Evolutionary conservation across 345 rosid species (phyloP).

Genomic region (Hypericum perforatum): DNA sequence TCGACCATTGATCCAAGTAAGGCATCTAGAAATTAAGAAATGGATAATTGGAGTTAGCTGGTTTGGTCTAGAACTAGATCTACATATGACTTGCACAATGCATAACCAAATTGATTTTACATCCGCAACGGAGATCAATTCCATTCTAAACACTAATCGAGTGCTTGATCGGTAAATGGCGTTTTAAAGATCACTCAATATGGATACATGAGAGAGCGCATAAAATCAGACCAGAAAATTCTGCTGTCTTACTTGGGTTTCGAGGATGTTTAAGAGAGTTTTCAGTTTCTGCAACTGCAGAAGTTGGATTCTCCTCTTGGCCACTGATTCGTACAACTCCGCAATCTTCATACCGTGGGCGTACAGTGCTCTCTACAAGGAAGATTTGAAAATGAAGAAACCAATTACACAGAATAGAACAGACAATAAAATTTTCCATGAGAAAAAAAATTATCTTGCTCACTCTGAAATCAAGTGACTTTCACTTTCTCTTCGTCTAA

Average conservation of each 20-base stretch:
- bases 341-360: constrained; percentile 48
- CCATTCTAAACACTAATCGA: no score
- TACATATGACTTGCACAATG: neutral
- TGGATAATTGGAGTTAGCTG: neutral
- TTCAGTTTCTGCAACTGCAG: constrained; percentile 30
- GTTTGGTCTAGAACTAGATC: neutral
- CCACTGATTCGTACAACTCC: constrained; percentile 49
- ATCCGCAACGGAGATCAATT: neutral
- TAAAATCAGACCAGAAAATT: no score
- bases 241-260: constrained; percentile 49
- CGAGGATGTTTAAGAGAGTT: constrained; percentile 41
- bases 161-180: no score
- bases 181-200: no score
- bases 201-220: no score
- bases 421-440: neutral
- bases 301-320: constrained; percentile 49
- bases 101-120: neutral
- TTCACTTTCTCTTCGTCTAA: no score
- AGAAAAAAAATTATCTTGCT: neutral
- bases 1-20: constrained; percentile 58
- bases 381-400: neutral
- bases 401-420: neutral
- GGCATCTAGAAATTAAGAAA: constrained; percentile 42
- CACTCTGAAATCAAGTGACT: neutral
- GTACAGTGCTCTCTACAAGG: constrained; percentile 50